Evolutionary conservation across 352 stramenopile species (phyloP).

Genomic region (Thraustochytrium sp.): DNA sequence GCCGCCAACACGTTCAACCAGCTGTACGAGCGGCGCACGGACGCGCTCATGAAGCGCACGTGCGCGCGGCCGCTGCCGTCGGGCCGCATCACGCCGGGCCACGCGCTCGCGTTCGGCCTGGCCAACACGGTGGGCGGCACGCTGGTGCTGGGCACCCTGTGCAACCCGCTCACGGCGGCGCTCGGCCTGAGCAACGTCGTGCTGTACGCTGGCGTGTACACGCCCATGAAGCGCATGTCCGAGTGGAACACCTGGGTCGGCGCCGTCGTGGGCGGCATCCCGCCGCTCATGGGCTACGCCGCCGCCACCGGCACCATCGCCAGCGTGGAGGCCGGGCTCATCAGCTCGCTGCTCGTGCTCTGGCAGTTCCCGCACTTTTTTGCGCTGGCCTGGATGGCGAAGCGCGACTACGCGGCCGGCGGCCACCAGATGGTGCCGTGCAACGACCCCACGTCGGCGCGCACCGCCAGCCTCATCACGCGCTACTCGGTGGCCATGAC

Average conservation of each 20-base stretch:
- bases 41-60: slow-evolving; percentile 94
- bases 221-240: slow-evolving; percentile 90
- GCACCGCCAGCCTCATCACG: slow-evolving; percentile 82
- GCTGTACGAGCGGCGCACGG: slow-evolving; percentile 87
- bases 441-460: slow-evolving; percentile 78
- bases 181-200: slow-evolving; percentile 95
- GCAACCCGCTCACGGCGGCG: slow-evolving; percentile 86
- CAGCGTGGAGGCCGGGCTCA: slow-evolving; percentile 48
- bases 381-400: slow-evolving; percentile 91
- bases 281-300: slow-evolving; percentile 95
- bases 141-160: slow-evolving; percentile 76
- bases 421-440: slow-evolving; percentile 92
- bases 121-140: slow-evolving; percentile 77
- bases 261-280: slow-evolving; percentile 94
- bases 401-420: slow-evolving; percentile 72
- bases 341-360: slow-evolving; percentile 83
- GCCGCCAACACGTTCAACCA: slow-evolving; percentile 97
- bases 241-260: slow-evolving; percentile 98
- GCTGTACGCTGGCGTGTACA: slow-evolving; percentile 97
- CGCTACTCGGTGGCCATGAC: slow-evolving; percentile 90
- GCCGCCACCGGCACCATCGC: slow-evolving; percentile 74
- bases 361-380: slow-evolving; percentile 99
- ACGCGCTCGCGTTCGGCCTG: slow-evolving; percentile 73
- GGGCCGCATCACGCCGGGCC: slow-evolving; percentile 62
- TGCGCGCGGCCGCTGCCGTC: slow-evolving; percentile 83